Percentiles rank a stretch among this genome's conserved stretches.
Evolutionary conservation across 306 rosid genomes (phyloP).

Genomic region (Rubus idaeus): DNA sequence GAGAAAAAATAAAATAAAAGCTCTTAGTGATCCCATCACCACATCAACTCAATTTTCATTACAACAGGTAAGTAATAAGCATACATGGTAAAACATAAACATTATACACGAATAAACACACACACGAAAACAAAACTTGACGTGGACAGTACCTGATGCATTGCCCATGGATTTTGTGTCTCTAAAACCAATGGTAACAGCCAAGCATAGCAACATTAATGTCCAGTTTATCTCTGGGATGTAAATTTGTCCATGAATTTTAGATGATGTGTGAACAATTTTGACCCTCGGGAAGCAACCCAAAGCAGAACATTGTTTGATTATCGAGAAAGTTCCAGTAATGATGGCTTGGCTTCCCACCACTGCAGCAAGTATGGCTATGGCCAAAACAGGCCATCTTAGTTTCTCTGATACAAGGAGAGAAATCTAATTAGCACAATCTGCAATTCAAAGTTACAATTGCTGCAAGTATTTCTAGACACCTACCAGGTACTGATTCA

Average conservation of each 20-base stretch:
- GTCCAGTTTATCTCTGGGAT: constrained; percentile 96
- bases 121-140: constrained; percentile 12
- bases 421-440: constrained; percentile 9
- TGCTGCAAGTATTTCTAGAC: not conserved
- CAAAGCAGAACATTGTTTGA: constrained; percentile 85
- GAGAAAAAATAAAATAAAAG: not conserved
- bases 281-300: constrained; percentile 93
- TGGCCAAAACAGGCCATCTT: constrained; percentile 91
- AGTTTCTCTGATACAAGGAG: constrained; percentile 47
- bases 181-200: constrained; percentile 81
- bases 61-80: not conserved
- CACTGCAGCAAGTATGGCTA: constrained; percentile 94
- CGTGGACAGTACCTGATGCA: constrained; percentile 69
- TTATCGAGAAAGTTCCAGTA: constrained; percentile 93
- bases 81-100: not conserved
- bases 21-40: not conserved
- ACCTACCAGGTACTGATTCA: constrained; percentile 91
- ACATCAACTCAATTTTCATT: not conserved
- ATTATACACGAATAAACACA: not conserved
- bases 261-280: constrained; percentile 81
- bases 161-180: constrained; percentile 98
- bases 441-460: constrained; percentile 2
- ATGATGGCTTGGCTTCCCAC: constrained; percentile 98
- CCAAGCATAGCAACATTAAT: constrained; percentile 79
- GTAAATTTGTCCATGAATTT: constrained; percentile 91